phyloP scores from a whole-genome alignment of 345 rosid genomes.

The Lepidium didymum region DNA sequence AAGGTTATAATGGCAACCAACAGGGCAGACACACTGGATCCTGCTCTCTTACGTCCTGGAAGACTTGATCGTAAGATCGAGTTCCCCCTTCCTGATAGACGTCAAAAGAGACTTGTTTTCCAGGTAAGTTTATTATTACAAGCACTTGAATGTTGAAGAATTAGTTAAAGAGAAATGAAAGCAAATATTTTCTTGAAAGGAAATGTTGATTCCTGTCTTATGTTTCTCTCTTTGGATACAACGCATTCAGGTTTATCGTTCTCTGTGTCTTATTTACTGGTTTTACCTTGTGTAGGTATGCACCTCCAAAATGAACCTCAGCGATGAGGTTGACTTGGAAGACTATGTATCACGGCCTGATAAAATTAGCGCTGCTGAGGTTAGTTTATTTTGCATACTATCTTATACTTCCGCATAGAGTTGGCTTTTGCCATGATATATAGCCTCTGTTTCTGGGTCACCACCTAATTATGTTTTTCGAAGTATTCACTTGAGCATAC shows the following conservation, averaged over 20 bases:
- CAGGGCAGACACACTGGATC: slow-evolving; percentile 95
- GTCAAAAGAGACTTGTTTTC: slow-evolving; percentile 99
- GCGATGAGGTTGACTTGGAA: slow-evolving; percentile 98
- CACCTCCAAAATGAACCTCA: slow-evolving; percentile 89
- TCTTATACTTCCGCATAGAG: background rate
- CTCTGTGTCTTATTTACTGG: background rate
- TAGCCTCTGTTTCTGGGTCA: background rate
- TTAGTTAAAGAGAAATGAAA: background rate
- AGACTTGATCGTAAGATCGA: slow-evolving; percentile 94
- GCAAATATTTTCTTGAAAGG: background rate
- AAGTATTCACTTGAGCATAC: background rate
- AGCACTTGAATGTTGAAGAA: background rate
- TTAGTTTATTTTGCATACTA: slow-evolving; percentile 33
- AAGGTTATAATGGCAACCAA: slow-evolving; percentile 99
- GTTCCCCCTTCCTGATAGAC: slow-evolving; percentile 91
- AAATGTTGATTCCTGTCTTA: background rate
- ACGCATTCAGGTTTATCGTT: background rate
- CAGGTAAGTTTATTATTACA: slow-evolving; percentile 41
- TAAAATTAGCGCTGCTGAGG: slow-evolving; percentile 99
- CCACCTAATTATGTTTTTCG: background rate
- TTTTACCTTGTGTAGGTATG: slow-evolving; percentile 59
- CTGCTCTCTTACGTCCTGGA: slow-evolving; percentile 97
- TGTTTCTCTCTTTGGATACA: background rate
- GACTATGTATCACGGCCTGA: slow-evolving; percentile 98
- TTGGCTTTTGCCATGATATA: background rate